A percentile compares a stretch with the other conserved stretches of the same genome.
phyloP scores from a whole-genome alignment of 192 early-diverging fungal genomes.

The Coemansia sp. region DNA sequence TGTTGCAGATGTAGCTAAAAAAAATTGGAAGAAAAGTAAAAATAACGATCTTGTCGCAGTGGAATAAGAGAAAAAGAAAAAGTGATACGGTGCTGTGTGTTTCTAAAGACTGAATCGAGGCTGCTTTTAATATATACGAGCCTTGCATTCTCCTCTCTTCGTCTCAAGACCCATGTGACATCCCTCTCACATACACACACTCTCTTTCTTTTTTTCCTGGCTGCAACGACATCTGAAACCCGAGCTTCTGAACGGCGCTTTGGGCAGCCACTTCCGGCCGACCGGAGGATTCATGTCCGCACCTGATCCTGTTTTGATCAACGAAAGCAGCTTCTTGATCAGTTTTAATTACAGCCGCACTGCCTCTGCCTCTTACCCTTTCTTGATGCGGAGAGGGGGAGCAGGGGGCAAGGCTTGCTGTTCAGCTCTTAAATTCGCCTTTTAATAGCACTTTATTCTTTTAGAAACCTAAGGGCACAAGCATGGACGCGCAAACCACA shows the following conservation, averaged over 20 bases:
- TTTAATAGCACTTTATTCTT: background rate
- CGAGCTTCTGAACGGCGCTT: background rate
- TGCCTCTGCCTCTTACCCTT: background rate
- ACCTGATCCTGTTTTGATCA: too few relatives aligned
- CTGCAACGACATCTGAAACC: background rate
- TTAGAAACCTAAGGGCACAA: background rate
- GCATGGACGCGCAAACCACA: background rate
- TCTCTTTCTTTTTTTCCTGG: slow-evolving; percentile 2
- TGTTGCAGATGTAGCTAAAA: slow-evolving; percentile 9
- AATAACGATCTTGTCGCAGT: background rate
- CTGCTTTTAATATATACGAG: background rate
- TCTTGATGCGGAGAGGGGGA: background rate
- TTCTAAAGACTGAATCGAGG: background rate
- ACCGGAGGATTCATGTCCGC: background rate
- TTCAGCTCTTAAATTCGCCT: too few relatives aligned
- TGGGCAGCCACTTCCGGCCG: background rate
- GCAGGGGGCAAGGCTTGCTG: too few relatives aligned
- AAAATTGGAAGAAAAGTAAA: background rate
- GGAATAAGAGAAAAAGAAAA: background rate
- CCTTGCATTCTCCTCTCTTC: background rate
- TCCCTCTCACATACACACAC: background rate
- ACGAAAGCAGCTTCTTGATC: too few relatives aligned
- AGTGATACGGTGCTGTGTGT: background rate
- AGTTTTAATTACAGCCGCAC: background rate
- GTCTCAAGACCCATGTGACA: too few relatives aligned